Evolutionary conservation across 2,329 filamentous ascomycete genomes (phyloP).

Genomic region (Aureobasidium vineae): DNA sequence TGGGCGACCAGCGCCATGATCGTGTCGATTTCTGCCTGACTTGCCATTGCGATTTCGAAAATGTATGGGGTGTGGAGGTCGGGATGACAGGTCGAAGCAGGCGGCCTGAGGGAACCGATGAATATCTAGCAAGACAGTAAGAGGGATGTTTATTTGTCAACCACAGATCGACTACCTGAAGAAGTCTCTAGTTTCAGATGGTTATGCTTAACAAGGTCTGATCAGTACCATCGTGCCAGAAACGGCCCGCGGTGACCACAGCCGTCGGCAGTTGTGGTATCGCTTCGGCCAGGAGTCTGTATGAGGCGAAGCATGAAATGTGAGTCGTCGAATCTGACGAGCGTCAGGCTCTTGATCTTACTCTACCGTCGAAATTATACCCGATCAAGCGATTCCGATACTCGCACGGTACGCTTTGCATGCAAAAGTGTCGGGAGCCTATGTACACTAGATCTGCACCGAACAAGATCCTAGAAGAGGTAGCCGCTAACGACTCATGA

Average conservation of each 20-base stretch:
- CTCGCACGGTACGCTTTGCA: too few species aligned
- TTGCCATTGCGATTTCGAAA: not conserved
- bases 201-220: not conserved
- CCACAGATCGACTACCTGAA: not conserved
- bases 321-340: not conserved
- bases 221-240: not conserved
- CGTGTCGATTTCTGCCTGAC: not conserved
- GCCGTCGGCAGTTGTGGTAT: not conserved
- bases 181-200: not conserved
- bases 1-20: not conserved
- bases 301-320: not conserved
- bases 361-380: too few species aligned
- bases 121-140: not conserved
- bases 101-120: not conserved
- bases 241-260: not conserved
- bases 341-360: too few species aligned
- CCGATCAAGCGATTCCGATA: too few species aligned
- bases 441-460: too few species aligned
- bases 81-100: not conserved
- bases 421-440: too few species aligned
- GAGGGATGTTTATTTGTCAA: not conserved
- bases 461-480: too few species aligned
- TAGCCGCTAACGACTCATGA: not conserved
- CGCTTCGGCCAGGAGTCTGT: not conserved
- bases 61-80: not conserved